Evolutionary conservation across 2,329 filamentous ascomycete species (phyloP), one percentile per base, ranked within the genome.

Genomic region (Cladophialophora psammophila): DNA sequence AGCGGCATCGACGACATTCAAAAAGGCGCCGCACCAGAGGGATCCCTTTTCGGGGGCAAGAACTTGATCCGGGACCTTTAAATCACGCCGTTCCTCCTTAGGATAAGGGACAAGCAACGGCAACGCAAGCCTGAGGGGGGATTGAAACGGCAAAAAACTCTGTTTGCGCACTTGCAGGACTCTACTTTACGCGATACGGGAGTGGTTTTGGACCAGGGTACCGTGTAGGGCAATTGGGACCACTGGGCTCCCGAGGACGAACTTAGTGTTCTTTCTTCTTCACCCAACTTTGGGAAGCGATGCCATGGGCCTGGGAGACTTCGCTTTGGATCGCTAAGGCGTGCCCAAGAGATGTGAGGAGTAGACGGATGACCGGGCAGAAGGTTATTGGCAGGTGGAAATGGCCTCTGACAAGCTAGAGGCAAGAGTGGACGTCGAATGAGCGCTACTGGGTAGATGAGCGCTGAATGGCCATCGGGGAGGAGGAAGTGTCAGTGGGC

Each of bases 1-100:
- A 26, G 45, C 45, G 13, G 45, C 45, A 50, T 50, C 45, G 26
- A 50, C 45, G 18, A 50, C 45, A 50, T 50, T 50, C 18, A 50
- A 20, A 50, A 50, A 13, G 45, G 18, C 45, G 26, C 26, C 26
- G 26, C 5, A 3, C 45, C 10, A 20, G 45, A 50, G 20, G 45
- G 45, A 13, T 26, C 45, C 15, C 18, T 9, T 50, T 50, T 50
- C 26, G 18, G 20, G 26, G 20, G 18, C 45, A 12, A 50, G 45
- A 26, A 26, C 26, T 26, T 26, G 12, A 26, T 26, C 26, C 45
- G 26, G 10, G 45, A 50, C 45, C 45, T 26, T 26, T 48, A 48
- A 26, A 50, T 20, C 18, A 12, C 18, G 45, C 18, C 7, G 36
- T 38, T 26, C 15, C 45, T 20, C 18, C 45, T 26, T 50, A 9